Evolutionary conservation across 306 rosid species (phyloP).

Genomic region (Gynostemma pentaphyllum): DNA sequence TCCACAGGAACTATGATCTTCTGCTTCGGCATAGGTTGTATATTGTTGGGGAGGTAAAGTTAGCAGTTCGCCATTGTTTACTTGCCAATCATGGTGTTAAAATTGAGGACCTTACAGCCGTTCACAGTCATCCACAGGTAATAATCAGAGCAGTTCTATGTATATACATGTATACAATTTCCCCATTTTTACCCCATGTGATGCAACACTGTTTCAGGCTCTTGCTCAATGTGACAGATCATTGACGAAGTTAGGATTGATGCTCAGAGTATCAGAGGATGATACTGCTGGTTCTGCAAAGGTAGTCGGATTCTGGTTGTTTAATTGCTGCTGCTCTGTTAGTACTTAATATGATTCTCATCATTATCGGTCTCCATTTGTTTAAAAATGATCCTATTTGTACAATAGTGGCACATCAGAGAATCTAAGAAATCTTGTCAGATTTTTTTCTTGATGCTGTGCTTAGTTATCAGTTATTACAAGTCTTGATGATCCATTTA

Average conservation of each 20-base stretch:
- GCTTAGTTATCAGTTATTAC: not conserved
- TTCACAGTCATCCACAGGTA: no score
- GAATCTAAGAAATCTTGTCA: not conserved
- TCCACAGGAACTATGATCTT: slow-evolving; percentile 94
- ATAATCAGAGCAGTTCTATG: slow-evolving; percentile 21
- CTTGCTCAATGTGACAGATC: slow-evolving; percentile 97
- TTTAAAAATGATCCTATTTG: not conserved
- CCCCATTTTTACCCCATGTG: not conserved
- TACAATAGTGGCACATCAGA: not conserved
- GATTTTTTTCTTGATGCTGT: not conserved
- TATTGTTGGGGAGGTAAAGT: slow-evolving; percentile 94
- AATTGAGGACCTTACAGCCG: slow-evolving; percentile 70
- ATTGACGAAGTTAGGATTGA: slow-evolving; percentile 60
- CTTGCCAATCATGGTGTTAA: slow-evolving; percentile 75
- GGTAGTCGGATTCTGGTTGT: slow-evolving; percentile 35
- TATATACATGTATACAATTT: not conserved
- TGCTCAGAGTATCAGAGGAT: slow-evolving; percentile 83
- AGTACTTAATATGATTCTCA: not conserved
- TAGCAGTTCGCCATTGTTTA: slow-evolving; percentile 83
- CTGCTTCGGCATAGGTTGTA: slow-evolving; percentile 82
- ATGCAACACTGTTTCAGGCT: slow-evolving; percentile 45
- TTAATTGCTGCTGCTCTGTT: not conserved
- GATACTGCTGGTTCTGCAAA: slow-evolving; percentile 97
- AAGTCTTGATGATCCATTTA: not conserved
- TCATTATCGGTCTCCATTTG: not conserved